Evolutionary conservation across 306 rosid species (phyloP).

Genomic region (Medicago truncatula): DNA sequence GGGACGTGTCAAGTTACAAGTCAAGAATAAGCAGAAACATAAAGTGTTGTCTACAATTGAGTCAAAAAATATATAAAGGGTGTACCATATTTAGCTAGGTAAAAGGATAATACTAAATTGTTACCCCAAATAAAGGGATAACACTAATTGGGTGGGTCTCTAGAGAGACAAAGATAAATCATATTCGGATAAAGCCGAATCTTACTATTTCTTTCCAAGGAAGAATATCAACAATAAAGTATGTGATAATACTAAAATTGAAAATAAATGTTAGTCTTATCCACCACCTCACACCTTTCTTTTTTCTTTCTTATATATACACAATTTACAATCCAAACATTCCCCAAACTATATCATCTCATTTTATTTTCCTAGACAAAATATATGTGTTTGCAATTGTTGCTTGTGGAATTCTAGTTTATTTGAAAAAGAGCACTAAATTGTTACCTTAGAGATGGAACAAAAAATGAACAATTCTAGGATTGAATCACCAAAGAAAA

Average conservation of each 20-base stretch:
- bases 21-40: background rate
- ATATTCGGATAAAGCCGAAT: constrained; percentile 54
- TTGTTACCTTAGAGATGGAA: background rate
- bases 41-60: background rate
- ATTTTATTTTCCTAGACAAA: background rate
- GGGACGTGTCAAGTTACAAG: background rate
- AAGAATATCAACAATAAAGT: constrained; percentile 23
- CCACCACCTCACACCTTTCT: constrained; percentile 32
- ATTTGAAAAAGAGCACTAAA: too few relatives aligned
- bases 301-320: constrained; percentile 32
- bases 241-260: background rate
- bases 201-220: constrained; percentile 40
- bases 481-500: constrained; percentile 11
- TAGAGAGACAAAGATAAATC: constrained; percentile 40
- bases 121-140: too few relatives aligned
- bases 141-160: constrained; percentile 20
- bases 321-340: background rate
- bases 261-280: constrained; percentile 43
- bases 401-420: background rate
- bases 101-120: background rate
- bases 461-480: constrained; percentile 5
- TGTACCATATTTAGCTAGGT: constrained; percentile 10
- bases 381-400: background rate
- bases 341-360: background rate
- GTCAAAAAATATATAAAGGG: background rate